Evolutionary conservation across 192 early-diverging fungal genomes (phyloP).

Genomic region (Umbelopsis sp.): DNA sequence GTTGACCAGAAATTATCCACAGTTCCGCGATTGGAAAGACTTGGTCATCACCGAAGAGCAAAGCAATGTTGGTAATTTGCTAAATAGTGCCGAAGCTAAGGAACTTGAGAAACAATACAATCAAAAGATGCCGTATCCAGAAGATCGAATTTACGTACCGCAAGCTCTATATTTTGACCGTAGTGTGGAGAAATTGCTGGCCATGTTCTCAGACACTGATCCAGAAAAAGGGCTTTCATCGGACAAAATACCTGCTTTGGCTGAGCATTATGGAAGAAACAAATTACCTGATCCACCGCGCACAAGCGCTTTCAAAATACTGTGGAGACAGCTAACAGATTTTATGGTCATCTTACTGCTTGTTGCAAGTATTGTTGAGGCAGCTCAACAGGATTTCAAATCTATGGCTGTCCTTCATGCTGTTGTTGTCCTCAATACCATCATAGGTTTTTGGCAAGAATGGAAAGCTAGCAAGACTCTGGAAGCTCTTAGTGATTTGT

Average conservation of each 20-base stretch:
- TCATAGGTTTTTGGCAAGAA: slow-evolving; percentile 95
- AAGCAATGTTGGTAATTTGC: slow-evolving; percentile 25
- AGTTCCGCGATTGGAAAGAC: slow-evolving; percentile 90
- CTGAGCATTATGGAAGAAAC: slow-evolving; percentile 85
- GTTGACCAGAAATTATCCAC: slow-evolving; percentile 73
- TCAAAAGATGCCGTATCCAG: slow-evolving; percentile 35
- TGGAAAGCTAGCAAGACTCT: slow-evolving; percentile 92
- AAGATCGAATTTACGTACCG: slow-evolving; percentile 38
- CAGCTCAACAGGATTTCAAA: slow-evolving; percentile 62
- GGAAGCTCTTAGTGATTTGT: slow-evolving; percentile 85
- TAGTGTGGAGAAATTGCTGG: slow-evolving; percentile 75
- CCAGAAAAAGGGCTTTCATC: slow-evolving; percentile 62
- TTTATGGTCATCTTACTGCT: slow-evolving; percentile 94
- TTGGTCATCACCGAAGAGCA: slow-evolving; percentile 72
- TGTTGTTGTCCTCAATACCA: slow-evolving; percentile 85
- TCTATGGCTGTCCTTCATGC: slow-evolving; percentile 64
- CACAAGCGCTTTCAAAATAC: slow-evolving; percentile 66
- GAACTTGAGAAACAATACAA: slow-evolving; percentile 24
- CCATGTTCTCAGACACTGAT: slow-evolving; percentile 83
- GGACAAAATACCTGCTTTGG: slow-evolving; percentile 58
- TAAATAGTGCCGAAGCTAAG: slow-evolving; percentile 21
- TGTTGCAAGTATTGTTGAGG: slow-evolving; percentile 79
- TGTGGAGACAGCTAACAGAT: slow-evolving; percentile 89
- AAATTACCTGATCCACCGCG: slow-evolving; percentile 79
- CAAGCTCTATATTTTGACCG: slow-evolving; percentile 93